Evolutionary conservation across 2,329 filamentous ascomycete species (phyloP), one percentile per base, ranked within the genome.

Genomic region (Pseudocercospora pini-densiflorae): DNA sequence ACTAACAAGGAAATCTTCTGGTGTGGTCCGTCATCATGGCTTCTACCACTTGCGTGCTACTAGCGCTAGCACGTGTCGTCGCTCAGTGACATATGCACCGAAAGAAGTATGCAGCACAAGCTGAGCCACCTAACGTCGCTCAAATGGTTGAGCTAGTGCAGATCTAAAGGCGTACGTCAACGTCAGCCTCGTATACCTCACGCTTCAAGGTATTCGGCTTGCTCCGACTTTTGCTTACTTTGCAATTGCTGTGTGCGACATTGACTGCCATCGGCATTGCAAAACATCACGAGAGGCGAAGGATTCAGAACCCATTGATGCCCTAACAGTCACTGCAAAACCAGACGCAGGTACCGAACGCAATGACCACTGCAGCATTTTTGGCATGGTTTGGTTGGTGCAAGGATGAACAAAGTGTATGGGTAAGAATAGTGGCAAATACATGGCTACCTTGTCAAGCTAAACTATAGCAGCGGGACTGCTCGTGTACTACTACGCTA

Each of bases 311-410:
- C 14, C 16, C 24, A 33, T 27, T 14, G n/a, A 31, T 27, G 27
- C 27, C 12, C 23, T 16, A 10, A n/a, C 5, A 7, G 21, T 19
- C 12, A 33, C 27, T 55, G 12, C 10, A 10, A n/a, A 6, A 33
- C 23, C 51, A 33, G 27, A 55, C 7, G 51, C 12, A 55, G 16
- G 27, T 31, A 55, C 24, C 51, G 51, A 7, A 55, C 51, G 24
- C 24, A 55, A 14, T 27, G 12, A n/a, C 27, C 24, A 29, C 7
- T 29, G 23, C n/a, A 19, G 45, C 47, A 62, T 62, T 53, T 62
- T 62, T 54, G 53, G 27, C 47, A 62, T 55, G 45, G 45, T 53
- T 62, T 55, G 29, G 31, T 53, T 54, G 59, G 59, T 24, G 47
- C 47, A 62, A 54, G 59, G 59, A 40, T 36, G 10, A 21, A 24